Conservation (phyloP, 2,329 filamentous ascomycete genomes). For the Cladophialophora exuberans region DNA sequence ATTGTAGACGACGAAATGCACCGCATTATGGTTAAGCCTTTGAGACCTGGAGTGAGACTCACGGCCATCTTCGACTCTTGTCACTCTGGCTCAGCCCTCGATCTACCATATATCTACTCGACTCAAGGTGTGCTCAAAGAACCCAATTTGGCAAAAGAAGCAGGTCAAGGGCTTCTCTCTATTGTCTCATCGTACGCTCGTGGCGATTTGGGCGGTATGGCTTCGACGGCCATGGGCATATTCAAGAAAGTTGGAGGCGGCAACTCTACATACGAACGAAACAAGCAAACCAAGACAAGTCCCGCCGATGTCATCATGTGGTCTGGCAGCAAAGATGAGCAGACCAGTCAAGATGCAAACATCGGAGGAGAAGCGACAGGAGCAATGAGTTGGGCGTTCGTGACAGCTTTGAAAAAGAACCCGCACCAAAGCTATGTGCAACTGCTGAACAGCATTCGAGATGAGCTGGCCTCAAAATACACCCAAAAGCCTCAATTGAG, state of each 20-base stretch:
- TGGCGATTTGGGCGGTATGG: conserved; percentile 81
- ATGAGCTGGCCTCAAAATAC: conserved; percentile 84
- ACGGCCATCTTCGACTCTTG: conserved; percentile 72
- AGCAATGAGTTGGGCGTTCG: conserved; percentile 98
- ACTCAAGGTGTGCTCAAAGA: conserved; percentile 71
- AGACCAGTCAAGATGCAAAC: conserved; percentile 91
- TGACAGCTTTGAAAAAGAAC: conserved; percentile 86
- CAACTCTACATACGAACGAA: conserved; percentile 76
- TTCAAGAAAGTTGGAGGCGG: conserved; percentile 86
- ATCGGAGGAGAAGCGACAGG: conserved; percentile 89
- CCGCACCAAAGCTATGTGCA: conserved; percentile 95
- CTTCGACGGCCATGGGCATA: conserved; percentile 77
- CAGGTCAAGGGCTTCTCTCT: conserved; percentile 65
- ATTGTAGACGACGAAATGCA: conserved; percentile 82
- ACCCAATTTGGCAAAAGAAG: conserved; percentile 69
- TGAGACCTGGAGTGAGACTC: conserved; percentile 79
- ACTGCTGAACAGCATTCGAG: conserved; percentile 91
- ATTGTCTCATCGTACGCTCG: conserved; percentile 77
- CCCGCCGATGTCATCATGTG: conserved; percentile 97
- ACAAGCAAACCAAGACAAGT: conserved; percentile 86
- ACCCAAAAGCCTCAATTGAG: conserved; percentile 94
- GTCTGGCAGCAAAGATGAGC: conserved; percentile 93
- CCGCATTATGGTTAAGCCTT: conserved; percentile 72
- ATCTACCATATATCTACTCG: conserved; percentile 69
- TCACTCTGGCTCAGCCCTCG: conserved; percentile 68